Percentiles rank a stretch among this genome's conserved stretches.
These are phyloP conservation scores for Ammopiptanthus mongolicus DNA, from an alignment of 306 rosid genomes.

Conservation along the genomic window DNA sequence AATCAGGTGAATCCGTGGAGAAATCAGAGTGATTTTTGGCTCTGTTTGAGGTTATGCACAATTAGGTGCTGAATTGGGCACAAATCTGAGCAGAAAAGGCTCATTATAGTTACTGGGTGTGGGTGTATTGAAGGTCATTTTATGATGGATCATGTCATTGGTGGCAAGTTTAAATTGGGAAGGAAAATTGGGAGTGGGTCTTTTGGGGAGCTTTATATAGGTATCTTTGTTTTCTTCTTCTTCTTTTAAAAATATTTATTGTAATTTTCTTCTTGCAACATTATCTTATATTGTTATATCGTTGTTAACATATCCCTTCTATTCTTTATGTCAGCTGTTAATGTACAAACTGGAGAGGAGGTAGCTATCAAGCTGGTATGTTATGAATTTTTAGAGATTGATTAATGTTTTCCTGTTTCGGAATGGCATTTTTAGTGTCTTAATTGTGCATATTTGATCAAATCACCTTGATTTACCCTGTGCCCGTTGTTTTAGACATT, in stretches of 20 bases:
- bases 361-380: constrained; percentile 98
- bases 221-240: constrained; percentile 28
- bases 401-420: neutral
- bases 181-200: constrained; percentile 99
- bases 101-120: constrained; percentile 27
- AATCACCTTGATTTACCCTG: neutral
- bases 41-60: constrained; percentile 29
- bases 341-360: constrained; percentile 96
- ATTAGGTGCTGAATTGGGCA: constrained; percentile 41
- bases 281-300: neutral
- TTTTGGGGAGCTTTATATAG: constrained; percentile 97
- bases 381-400: neutral
- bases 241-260: neutral
- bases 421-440: neutral
- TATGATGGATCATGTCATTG: constrained; percentile 91
- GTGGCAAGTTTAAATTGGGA: constrained; percentile 89
- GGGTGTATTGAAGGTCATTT: constrained; percentile 33
- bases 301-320: constrained; percentile 13
- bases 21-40: constrained; percentile 27
- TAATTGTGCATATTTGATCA: neutral
- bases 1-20: constrained; percentile 9
- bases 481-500: neutral
- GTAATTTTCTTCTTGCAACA: neutral
- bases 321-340: constrained; percentile 57
- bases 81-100: constrained; percentile 35